Evolutionary conservation across 495 filamentous ascomycete species (phyloP).

Genomic region (Trichoderma orchidacearum): DNA sequence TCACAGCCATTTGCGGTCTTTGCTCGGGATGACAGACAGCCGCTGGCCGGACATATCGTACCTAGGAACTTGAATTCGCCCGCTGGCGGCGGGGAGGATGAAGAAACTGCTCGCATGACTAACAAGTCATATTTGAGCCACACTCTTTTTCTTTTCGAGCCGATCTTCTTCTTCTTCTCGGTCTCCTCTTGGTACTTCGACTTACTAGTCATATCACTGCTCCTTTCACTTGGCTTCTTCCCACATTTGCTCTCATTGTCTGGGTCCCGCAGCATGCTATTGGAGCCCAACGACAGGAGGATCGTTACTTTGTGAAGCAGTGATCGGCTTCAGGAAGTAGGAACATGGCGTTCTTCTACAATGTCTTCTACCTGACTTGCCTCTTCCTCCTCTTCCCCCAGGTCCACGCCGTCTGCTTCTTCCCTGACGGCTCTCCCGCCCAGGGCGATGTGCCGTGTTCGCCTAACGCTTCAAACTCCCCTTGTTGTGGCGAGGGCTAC

Average conservation of each 20-base stretch:
- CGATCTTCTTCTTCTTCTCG: too few species aligned
- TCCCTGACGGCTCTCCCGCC: slow-evolving; percentile 7
- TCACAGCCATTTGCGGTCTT: too few species aligned
- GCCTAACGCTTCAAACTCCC: slow-evolving; percentile 5
- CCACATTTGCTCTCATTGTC: neutral
- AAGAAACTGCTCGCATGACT: too few species aligned
- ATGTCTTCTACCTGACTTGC: neutral
- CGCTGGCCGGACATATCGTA: too few species aligned
- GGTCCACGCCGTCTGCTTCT: slow-evolving; percentile 7
- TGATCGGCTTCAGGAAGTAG: neutral
- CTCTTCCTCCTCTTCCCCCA: neutral
- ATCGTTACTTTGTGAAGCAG: neutral
- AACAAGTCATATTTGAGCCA: too few species aligned
- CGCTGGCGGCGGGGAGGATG: too few species aligned
- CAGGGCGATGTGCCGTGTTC: slow-evolving; percentile 7
- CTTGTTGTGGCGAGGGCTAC: slow-evolving; percentile 12
- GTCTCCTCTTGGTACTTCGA: neutral
- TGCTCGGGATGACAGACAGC: too few species aligned
- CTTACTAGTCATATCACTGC: neutral
- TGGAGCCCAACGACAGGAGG: neutral
- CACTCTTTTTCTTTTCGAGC: too few species aligned
- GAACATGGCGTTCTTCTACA: neutral
- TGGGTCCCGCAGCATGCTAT: neutral
- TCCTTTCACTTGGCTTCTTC: neutral
- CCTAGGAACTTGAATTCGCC: too few species aligned